Evolutionary conservation across 208 protist species (phyloP).

Genomic region (Trypanosoma congolense): DNA sequence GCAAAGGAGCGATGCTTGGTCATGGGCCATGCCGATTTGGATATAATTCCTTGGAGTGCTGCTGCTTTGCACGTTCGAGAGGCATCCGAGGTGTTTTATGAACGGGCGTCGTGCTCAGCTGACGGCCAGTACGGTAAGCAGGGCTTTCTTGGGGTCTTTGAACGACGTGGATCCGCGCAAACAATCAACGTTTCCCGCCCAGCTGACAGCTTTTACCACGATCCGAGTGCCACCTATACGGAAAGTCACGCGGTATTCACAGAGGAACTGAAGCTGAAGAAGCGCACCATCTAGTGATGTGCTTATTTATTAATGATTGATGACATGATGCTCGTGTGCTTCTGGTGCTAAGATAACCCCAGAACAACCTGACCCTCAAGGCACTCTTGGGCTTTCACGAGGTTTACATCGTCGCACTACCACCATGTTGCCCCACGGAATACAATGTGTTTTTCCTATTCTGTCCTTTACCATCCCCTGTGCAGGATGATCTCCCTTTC

Average conservation of each 20-base stretch:
- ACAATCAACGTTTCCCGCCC: slow-evolving; percentile 50
- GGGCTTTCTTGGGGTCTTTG: slow-evolving; percentile 39
- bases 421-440: too few species aligned
- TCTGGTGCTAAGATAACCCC: too few species aligned
- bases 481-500: too few species aligned
- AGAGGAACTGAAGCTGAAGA: slow-evolving; percentile 63
- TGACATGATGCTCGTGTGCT: neutral
- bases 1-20: slow-evolving; percentile 56
- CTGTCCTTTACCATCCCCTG: too few species aligned
- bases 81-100: slow-evolving; percentile 65
- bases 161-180: slow-evolving; percentile 26
- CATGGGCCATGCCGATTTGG: slow-evolving; percentile 77
- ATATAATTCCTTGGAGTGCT: slow-evolving; percentile 54
- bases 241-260: slow-evolving; percentile 83
- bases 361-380: too few species aligned
- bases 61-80: slow-evolving; percentile 67
- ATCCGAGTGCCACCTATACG: slow-evolving; percentile 72
- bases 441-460: too few species aligned
- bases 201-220: slow-evolving; percentile 79
- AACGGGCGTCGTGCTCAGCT: slow-evolving; percentile 7
- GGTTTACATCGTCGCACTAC: too few species aligned
- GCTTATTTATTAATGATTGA: neutral
- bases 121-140: slow-evolving; percentile 6
- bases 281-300: slow-evolving; percentile 10
- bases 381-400: too few species aligned